phyloP scores from a whole-genome alignment of 805 yeast genomes.

The Isabelozyma pseudorhagii region DNA sequence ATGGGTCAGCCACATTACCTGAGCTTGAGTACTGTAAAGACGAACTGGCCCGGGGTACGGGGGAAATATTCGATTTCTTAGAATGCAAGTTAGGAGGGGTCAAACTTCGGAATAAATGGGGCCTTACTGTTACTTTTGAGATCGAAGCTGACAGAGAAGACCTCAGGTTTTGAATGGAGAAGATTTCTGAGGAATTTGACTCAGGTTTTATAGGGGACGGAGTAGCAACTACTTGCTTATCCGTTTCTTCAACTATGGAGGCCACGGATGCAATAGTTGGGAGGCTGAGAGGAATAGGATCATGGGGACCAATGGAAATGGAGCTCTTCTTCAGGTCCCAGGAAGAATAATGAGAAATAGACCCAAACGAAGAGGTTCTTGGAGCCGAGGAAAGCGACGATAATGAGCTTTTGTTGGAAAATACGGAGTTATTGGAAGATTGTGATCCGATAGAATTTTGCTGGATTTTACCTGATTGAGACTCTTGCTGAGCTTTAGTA shows the following conservation, averaged over 20 bases:
- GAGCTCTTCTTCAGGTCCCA: slow-evolving; percentile 8
- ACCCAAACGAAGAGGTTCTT: slow-evolving; percentile 27
- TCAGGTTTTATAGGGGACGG: not conserved
- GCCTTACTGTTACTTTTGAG: not conserved
- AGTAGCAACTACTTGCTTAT: not conserved
- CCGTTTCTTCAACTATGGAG: not conserved
- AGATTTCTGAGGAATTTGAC: not conserved
- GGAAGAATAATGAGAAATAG: slow-evolving; percentile 18
- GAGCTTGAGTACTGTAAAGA: slow-evolving; percentile 3
- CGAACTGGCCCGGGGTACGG: slow-evolving; percentile 2
- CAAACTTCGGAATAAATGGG: not conserved
- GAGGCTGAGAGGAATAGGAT: slow-evolving; percentile 4
- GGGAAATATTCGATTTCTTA: slow-evolving; percentile 4
- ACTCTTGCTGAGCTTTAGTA: not conserved
- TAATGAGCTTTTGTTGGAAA: slow-evolving; percentile 34
- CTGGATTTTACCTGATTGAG: not conserved
- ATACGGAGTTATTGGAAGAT: slow-evolving; percentile 26
- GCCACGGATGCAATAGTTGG: not conserved
- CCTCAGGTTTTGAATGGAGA: not conserved
- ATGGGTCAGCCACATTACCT: slow-evolving; percentile 7
- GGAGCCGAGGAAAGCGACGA: slow-evolving; percentile 26
- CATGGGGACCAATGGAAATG: slow-evolving; percentile 16
- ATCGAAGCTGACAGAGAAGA: not conserved
- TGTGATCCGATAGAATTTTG: slow-evolving; percentile 25
- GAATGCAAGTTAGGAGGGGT: slow-evolving; percentile 1